Base-by-base conservation (phyloP, 1,284 basidiomycete genomes). In the Coniferiporia weirii region DNA sequence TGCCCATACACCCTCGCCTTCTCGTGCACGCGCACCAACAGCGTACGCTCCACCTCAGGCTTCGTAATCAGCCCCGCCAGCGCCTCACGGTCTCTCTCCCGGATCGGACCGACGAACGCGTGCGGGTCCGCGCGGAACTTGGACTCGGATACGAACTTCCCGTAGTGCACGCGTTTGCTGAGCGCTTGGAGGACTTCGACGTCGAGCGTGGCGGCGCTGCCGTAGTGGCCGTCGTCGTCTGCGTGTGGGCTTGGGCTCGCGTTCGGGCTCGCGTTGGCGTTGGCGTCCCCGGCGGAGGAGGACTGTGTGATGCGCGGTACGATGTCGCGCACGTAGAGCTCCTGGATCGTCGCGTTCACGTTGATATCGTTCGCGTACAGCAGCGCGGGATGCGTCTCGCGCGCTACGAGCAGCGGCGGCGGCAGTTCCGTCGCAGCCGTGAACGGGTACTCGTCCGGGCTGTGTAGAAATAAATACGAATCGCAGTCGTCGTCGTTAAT, bases 111-210 rank as follows among this genome's bases (percentile, higher is more conserved):
- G 63, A 99, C 84, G 72, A 98, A 99, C 12, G 87, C 85, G 27
- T 87, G 79, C 8, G 97, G 96, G 63, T 91, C 79, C 35, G 84
- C 81, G 17, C 83, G 74, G 78, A 99, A 99, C 72, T 99, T 99
- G 56, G 91, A 91, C 74, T 99, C 97, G 3, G 93, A 93, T 9
- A 99, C 97, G 71, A 99, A 99, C 82, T 98, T 98, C 94, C 95
- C 97, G 69, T 97, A 99, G 73, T 99, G 97, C 54, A 99, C 95
- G 40, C 97, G 85, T 73, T 98, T 89, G 72, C 89, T 93, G 66
- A 99, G 87, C 19, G 95, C 89, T 68, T 97, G 93, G 8, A 99
- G 80, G 2, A 95, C 87, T 71, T 98, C 95, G 45, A 98, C 85
- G 69, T 99, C 97, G 61, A 97, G 82, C 36, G 93, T 95, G 0